Evolutionary conservation across 2,329 filamentous ascomycete species (phyloP).

Genomic region (Lecanicillium sp.): DNA sequence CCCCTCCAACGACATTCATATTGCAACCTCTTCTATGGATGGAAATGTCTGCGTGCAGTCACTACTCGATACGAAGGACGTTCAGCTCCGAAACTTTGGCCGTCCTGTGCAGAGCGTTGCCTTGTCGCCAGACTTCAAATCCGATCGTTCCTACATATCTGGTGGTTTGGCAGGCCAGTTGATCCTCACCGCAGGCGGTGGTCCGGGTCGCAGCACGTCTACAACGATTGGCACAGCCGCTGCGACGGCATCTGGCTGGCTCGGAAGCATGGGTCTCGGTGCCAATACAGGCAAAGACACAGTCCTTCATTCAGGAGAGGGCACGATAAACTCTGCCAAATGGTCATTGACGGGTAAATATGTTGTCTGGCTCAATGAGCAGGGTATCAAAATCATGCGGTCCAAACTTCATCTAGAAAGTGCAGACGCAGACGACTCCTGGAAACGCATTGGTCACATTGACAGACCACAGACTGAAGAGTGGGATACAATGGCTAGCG

Average conservation of each 20-base stretch:
- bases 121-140: constrained; percentile 91
- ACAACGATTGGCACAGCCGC: constrained; percentile 80
- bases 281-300: constrained; percentile 76
- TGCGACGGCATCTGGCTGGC: constrained; percentile 81
- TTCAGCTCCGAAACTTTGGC: constrained; percentile 86
- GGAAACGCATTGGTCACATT: constrained; percentile 91
- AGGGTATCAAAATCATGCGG: constrained; percentile 96
- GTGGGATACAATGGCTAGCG: constrained; percentile 94
- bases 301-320: constrained; percentile 85
- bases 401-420: constrained; percentile 76
- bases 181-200: constrained; percentile 77
- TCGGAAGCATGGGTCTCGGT: constrained; percentile 79
- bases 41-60: constrained; percentile 92
- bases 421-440: constrained; percentile 72
- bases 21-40: constrained; percentile 90
- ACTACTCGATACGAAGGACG: constrained; percentile 80
- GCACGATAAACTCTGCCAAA: constrained; percentile 82
- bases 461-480: constrained; percentile 78
- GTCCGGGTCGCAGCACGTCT: constrained; percentile 74
- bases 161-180: constrained; percentile 84
- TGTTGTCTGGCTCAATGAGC: constrained; percentile 92
- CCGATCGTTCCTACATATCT: constrained; percentile 81
- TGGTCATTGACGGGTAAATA: constrained; percentile 93
- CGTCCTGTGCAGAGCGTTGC: constrained; percentile 88
- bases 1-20: constrained; percentile 85